A percentile compares a stretch with the other conserved stretches of the same genome.
Conservation (phyloP, 2,329 filamentous ascomycete species). For the Cryphonectria parasitica region DNA sequence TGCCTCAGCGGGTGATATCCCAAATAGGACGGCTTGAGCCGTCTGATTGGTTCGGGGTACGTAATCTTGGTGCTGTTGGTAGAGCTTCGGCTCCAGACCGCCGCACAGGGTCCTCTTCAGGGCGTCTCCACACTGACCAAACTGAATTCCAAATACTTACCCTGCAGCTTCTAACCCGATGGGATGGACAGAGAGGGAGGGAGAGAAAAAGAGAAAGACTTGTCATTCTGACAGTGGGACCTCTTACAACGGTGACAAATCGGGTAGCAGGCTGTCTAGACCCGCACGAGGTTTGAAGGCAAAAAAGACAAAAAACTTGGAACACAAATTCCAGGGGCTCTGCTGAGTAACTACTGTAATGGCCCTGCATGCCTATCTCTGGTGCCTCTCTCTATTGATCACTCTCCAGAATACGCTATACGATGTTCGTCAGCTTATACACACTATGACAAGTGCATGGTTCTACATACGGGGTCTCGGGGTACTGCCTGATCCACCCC, state of each 20-base stretch:
- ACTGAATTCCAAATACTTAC: constrained; percentile 27
- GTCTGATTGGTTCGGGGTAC: constrained; percentile 7
- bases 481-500: background rate
- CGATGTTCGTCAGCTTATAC: background rate
- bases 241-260: background rate
- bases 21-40: constrained; percentile 14
- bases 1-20: background rate
- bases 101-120: background rate
- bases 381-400: background rate
- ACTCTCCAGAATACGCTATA: background rate
- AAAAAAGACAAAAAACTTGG: background rate
- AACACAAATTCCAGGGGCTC: background rate
- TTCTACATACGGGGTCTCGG: background rate
- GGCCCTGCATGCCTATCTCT: background rate
- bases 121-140: background rate
- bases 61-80: background rate
- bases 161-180: background rate
- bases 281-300: background rate
- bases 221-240: background rate
- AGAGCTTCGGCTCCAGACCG: no score
- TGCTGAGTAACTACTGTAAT: constrained; percentile 1
- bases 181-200: background rate
- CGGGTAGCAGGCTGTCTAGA: background rate
- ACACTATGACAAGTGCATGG: background rate
- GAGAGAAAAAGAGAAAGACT: background rate